Conservation (phyloP, 208 protist genomes). For the Trichomonas vaginalis region DNA sequence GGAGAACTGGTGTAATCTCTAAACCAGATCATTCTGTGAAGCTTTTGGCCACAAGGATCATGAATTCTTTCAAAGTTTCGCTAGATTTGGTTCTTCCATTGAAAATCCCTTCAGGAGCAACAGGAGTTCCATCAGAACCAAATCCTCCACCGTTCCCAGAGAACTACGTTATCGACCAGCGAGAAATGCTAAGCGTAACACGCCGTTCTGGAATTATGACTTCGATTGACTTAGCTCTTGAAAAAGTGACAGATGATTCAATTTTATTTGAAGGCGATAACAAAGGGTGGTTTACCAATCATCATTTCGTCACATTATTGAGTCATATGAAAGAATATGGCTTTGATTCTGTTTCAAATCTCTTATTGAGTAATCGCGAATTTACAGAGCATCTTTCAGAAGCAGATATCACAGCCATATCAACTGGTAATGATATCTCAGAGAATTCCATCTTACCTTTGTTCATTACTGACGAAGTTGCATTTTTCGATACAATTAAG, state of each 20-base stretch:
- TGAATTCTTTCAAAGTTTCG: not conserved
- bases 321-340: not conserved
- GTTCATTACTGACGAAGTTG: not conserved
- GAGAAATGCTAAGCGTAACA: not conserved
- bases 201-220: not conserved
- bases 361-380: not conserved
- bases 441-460: not conserved
- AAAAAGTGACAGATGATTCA: not conserved
- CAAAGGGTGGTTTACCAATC: not conserved
- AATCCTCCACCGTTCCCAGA: not conserved
- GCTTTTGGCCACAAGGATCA: not conserved
- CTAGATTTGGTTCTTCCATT: not conserved
- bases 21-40: not conserved
- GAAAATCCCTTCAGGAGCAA: not conserved
- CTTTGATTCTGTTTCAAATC: not conserved
- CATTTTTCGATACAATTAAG: not conserved
- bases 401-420: not conserved
- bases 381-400: not conserved
- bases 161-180: not conserved
- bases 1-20: not conserved
- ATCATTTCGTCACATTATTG: not conserved
- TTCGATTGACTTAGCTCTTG: not conserved
- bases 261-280: not conserved
- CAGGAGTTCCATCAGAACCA: not conserved
- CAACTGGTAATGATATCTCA: not conserved